A percentile compares a stretch with the other conserved stretches of the same genome.
phyloP scores from a whole-genome alignment of 805 yeast species.

The Metschnikowia chrysomelidarum region DNA sequence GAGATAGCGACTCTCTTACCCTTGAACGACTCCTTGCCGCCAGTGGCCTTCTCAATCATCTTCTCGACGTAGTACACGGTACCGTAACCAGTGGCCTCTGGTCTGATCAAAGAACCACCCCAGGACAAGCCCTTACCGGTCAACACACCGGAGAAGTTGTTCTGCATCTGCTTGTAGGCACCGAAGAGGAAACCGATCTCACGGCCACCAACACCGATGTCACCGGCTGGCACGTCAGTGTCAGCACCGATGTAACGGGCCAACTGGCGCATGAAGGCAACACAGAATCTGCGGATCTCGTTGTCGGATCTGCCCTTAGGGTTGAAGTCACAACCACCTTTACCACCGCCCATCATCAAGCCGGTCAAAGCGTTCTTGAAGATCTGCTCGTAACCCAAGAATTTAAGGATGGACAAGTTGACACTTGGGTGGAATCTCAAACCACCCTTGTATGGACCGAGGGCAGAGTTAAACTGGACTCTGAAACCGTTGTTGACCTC shows the following conservation, averaged over 20 bases:
- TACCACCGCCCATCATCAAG: constrained; percentile 98
- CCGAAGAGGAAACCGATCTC: constrained; percentile 95
- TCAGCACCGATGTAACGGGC: constrained; percentile 95
- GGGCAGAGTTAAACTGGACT: constrained; percentile 96
- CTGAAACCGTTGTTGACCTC: constrained; percentile 97
- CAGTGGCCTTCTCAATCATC: constrained; percentile 91
- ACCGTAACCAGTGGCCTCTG: constrained; percentile 99
- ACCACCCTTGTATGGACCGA: constrained; percentile 99
- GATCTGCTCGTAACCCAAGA: constrained; percentile 97
- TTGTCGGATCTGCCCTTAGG: constrained; percentile 91
- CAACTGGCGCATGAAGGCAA: constrained; percentile 92
- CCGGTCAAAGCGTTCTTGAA: constrained; percentile 98
- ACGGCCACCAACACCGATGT: constrained; percentile 97
- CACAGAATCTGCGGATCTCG: constrained; percentile 97
- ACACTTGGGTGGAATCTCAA: constrained; percentile 97
- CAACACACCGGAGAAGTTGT: constrained; percentile 94
- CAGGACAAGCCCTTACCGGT: constrained; percentile 97
- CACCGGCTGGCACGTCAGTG: constrained; percentile 99
- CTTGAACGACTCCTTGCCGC: constrained; percentile 83
- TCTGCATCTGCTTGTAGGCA: constrained; percentile 88
- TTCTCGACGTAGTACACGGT: constrained; percentile 94
- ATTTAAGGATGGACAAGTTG: constrained; percentile 90
- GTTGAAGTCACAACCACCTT: constrained; percentile 98
- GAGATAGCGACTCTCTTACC: constrained; percentile 96
- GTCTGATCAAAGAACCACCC: constrained; percentile 99